These are phyloP conservation scores for Fusarium torreyae DNA, from an alignment of 2,329 filamentous ascomycete genomes.

Conservation along the genomic window DNA sequence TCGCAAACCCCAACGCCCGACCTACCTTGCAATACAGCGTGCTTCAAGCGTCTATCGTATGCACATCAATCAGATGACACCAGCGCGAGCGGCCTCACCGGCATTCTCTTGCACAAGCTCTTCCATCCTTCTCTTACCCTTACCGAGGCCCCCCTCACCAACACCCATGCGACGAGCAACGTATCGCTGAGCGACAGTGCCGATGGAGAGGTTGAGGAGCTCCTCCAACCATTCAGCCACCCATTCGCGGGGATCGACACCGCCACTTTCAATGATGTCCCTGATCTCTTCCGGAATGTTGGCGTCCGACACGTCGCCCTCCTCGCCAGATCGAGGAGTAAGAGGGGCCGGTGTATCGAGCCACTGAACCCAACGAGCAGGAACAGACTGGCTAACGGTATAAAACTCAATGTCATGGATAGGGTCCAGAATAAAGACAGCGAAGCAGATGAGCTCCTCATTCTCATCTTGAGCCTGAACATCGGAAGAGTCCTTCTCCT, in stretches of 20 bases:
- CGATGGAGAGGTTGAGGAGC: constrained; percentile 80
- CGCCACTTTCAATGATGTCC: constrained; percentile 82
- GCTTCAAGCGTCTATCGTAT: constrained; percentile 16
- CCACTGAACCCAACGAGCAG: constrained; percentile 91
- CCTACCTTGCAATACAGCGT: constrained; percentile 38
- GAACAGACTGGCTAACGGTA: constrained; percentile 85
- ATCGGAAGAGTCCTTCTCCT: constrained; percentile 68
- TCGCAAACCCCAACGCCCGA: constrained; percentile 46
- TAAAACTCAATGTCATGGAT: constrained; percentile 92
- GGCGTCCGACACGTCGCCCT: constrained; percentile 58
- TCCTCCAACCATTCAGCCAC: constrained; percentile 98
- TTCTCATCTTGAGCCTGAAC: constrained; percentile 66
- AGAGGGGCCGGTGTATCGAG: constrained; percentile 80
- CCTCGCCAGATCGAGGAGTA: constrained; percentile 68
- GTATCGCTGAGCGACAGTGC: constrained; percentile 93
- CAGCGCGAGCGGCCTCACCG: constrained; percentile 73
- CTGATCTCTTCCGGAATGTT: constrained; percentile 84
- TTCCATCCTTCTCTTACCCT: constrained; percentile 73
- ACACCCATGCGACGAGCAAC: constrained; percentile 97
- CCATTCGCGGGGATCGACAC: constrained; percentile 95
- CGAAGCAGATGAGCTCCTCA: constrained; percentile 79
- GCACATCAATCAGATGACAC: constrained; percentile 59
- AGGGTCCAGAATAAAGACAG: constrained; percentile 87
- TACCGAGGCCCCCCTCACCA: constrained; percentile 79
- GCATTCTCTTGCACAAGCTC: constrained; percentile 69